These are phyloP conservation scores for Begonia loranthoides DNA, from an alignment of 306 rosid genomes.

Conservation along the genomic window DNA sequence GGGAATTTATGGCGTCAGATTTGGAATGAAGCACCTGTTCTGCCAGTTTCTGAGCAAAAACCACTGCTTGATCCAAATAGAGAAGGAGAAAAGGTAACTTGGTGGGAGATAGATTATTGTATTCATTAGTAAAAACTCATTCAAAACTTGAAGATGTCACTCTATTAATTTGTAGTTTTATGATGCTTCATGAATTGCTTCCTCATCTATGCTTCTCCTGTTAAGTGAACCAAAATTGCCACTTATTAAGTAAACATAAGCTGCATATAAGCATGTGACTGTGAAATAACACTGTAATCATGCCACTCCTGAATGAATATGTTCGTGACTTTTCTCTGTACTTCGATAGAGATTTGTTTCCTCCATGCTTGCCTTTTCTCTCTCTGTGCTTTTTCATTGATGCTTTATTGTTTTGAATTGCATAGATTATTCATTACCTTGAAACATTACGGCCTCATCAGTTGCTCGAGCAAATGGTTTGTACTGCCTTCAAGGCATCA, in stretches of 20 bases:
- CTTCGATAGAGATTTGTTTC: background rate
- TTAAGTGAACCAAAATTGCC: too few relatives aligned
- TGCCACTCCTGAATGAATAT: background rate
- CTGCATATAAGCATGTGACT: background rate
- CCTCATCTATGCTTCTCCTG: too few relatives aligned
- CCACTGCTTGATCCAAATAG: conserved; percentile 85
- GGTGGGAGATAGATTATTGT: background rate
- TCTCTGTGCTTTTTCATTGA: background rate
- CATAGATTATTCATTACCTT: conserved; percentile 82
- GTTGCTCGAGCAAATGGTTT: conserved; percentile 88
- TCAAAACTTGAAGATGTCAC: too few relatives aligned
- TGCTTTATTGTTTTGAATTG: conserved; percentile 11
- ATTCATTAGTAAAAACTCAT: too few relatives aligned
- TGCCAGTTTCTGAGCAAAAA: conserved; percentile 83
- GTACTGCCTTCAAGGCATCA: conserved; percentile 77
- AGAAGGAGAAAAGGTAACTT: conserved; percentile 86
- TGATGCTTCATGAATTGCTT: too few relatives aligned
- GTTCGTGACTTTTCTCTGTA: background rate
- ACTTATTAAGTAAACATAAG: background rate
- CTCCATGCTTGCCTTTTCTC: background rate
- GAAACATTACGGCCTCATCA: conserved; percentile 73
- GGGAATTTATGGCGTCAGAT: conserved; percentile 86
- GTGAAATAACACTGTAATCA: background rate
- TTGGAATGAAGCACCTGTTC: conserved; percentile 60
- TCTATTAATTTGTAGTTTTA: too few relatives aligned